phyloP scores from a whole-genome alignment of 2,329 filamentous ascomycete genomes.

The Aspergillus sp. region DNA sequence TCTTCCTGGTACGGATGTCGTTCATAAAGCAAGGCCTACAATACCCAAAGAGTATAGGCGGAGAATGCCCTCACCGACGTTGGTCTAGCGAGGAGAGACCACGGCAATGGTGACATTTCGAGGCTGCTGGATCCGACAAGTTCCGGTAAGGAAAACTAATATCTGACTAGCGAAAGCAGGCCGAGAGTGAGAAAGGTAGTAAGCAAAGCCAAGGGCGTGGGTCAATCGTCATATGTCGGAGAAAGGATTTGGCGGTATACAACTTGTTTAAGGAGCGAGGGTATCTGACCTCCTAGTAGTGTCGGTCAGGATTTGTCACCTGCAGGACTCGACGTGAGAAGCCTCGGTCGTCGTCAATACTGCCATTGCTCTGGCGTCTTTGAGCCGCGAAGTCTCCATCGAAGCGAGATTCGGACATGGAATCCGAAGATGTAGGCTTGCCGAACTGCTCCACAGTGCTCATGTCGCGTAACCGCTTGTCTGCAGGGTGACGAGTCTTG shows the following conservation, averaged over 20 bases:
- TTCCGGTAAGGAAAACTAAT: background rate
- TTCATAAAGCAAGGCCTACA: background rate
- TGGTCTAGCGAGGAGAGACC: background rate
- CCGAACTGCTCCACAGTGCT: conserved; percentile 75
- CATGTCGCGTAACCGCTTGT: conserved; percentile 83
- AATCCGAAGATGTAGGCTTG: conserved; percentile 64
- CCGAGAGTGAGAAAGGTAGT: conserved; percentile 14
- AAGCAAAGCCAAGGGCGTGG: conserved; percentile 17
- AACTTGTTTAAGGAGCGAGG: conserved; percentile 3
- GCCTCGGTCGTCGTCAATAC: conserved; percentile 95
- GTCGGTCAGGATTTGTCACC: conserved; percentile 46
- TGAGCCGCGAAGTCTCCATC: conserved; percentile 82
- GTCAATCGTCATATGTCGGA: conserved; percentile 23
- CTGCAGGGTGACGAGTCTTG: conserved; percentile 74
- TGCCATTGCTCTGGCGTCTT: conserved; percentile 86
- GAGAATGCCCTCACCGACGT: background rate
- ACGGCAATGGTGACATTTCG: background rate
- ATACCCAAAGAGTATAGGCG: background rate
- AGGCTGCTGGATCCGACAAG: background rate
- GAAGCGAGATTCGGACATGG: conserved; percentile 80
- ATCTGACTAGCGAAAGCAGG: background rate
- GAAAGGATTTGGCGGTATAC: conserved; percentile 14
- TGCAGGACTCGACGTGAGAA: conserved; percentile 95
- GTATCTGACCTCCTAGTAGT: conserved; percentile 26
- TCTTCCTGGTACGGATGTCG: background rate